Base-by-base conservation (phyloP, 805 yeast species). In the Metschnikowia kofuensis region DNA sequence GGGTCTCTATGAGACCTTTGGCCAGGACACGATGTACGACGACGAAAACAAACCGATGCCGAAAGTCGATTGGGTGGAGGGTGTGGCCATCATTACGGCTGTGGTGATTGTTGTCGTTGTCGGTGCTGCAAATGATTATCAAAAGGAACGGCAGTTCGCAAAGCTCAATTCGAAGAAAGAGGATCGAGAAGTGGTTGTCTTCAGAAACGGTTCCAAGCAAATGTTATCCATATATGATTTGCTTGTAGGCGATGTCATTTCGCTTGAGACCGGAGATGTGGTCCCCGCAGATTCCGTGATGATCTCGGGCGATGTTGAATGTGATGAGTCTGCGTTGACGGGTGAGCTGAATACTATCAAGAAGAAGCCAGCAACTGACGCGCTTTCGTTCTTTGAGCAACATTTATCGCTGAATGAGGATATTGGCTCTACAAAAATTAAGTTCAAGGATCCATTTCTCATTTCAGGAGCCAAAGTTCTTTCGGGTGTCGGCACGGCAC, bases 21-120 rank as follows among this genome's bases (percentile, higher is more conserved):
- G 95, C 38, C 87, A 87, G 55, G 90, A 85, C 0, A 75, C 88
- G 0, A 82, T 81, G 61, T 79, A 79, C 58, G 97, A 92, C 65
- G 82, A 79, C 6, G 88, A 89, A 54, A 96, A 96, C 28, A 75
- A 81, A 21, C 74, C 81, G 16, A 66, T 83, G 47, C 97, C 97
- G 14, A 80, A 83, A 59, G 95, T 94, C 31, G 96, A 92, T 60
- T 94, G 98, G 97, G 96, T 95, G 42, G 99, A 94, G 73, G 99
- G 99, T 58, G 96, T 91, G 35, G 99, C 99, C 37, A 94, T 94
- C 63, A 80, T 94, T 57, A 86, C 86, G 4, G 99, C 99, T 16
- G 87, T 94, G 26, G 60, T 82, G 5, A 92, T 94, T 51, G 98
- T 94, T 32, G 96, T 92, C 5, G 55, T 89, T 2, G 99, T 95